phyloP scores from a whole-genome alignment of 2,329 filamentous ascomycete genomes.

The Hypocrella siamensis region DNA sequence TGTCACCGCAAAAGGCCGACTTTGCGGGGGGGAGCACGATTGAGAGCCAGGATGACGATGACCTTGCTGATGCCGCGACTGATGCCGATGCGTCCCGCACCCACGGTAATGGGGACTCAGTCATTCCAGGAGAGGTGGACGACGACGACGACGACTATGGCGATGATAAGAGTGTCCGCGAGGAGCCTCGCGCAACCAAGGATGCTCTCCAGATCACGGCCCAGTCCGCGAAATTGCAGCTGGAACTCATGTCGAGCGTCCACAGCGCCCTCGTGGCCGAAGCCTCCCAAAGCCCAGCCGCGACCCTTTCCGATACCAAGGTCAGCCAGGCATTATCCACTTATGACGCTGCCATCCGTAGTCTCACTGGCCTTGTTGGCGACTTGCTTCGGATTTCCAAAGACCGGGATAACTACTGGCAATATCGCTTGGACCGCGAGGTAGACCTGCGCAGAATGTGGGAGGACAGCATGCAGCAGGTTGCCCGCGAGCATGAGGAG shows the following conservation, averaged over 20 bases:
- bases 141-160: constrained; percentile 59
- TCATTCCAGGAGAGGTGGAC: constrained; percentile 22
- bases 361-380: constrained; percentile 68
- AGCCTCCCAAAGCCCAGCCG: constrained; percentile 45
- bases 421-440: constrained; percentile 84
- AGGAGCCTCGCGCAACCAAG: constrained; percentile 60
- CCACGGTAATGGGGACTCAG: constrained; percentile 17
- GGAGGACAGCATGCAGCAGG: constrained; percentile 97
- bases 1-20: constrained; percentile 17
- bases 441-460: constrained; percentile 86
- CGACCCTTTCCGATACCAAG: constrained; percentile 60
- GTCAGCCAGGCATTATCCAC: constrained; percentile 65
- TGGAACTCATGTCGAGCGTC: constrained; percentile 79
- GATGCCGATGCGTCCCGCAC: constrained; percentile 24
- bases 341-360: constrained; percentile 81
- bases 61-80: constrained; percentile 29
- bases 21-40: constrained; percentile 25
- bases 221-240: constrained; percentile 81
- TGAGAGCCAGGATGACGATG: constrained; percentile 37
- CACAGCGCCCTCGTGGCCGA: constrained; percentile 67
- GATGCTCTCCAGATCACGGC: constrained; percentile 96
- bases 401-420: constrained; percentile 93
- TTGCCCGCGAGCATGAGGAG: constrained; percentile 88
- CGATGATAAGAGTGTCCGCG: constrained; percentile 61
- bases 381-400: constrained; percentile 84